These are phyloP conservation scores for Coelastrella sp. DNA, from an alignment of 139 green algal species.

Conservation along the genomic window DNA sequence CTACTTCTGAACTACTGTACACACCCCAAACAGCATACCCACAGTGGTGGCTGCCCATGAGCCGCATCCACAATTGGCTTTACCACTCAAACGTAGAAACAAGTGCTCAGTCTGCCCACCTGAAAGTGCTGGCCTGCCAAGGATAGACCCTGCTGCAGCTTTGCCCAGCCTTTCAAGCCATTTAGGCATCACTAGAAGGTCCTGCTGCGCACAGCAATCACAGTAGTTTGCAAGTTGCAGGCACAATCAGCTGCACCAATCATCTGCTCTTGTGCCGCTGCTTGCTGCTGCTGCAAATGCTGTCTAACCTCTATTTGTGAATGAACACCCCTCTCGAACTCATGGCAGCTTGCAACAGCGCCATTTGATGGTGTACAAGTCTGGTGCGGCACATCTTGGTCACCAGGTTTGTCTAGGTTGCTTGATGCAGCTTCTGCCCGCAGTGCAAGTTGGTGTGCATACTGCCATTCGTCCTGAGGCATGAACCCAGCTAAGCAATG, in stretches of 20 bases:
- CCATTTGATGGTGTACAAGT: not conserved
- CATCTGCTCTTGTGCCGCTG: not conserved
- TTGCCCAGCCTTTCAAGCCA: not conserved
- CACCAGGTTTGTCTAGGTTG: not conserved
- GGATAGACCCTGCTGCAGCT: not conserved
- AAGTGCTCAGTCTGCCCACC: not conserved
- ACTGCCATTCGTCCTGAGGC: constrained; percentile 24
- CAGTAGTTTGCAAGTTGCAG: too few species aligned
- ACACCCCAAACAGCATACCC: too few species aligned
- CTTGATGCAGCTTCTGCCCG: not conserved
- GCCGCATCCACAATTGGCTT: not conserved
- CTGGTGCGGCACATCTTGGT: not conserved
- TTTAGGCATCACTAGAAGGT: not conserved
- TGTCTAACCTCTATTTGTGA: not conserved
- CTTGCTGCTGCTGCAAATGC: not conserved
- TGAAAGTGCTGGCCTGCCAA: constrained; percentile 26
- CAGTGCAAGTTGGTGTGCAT: not conserved
- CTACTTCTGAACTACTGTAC: too few species aligned
- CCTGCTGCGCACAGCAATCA: not conserved
- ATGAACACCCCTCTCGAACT: not conserved
- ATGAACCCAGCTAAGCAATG: constrained; percentile 38
- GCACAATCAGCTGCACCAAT: not conserved
- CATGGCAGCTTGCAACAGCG: not conserved
- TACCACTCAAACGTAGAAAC: not conserved
- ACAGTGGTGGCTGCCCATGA: not conserved